Percentiles rank a stretch among this genome's conserved stretches.
These are phyloP conservation scores for Colletotrichum cereale DNA, from an alignment of 2,329 filamentous ascomycete species.

Conservation along the genomic window DNA sequence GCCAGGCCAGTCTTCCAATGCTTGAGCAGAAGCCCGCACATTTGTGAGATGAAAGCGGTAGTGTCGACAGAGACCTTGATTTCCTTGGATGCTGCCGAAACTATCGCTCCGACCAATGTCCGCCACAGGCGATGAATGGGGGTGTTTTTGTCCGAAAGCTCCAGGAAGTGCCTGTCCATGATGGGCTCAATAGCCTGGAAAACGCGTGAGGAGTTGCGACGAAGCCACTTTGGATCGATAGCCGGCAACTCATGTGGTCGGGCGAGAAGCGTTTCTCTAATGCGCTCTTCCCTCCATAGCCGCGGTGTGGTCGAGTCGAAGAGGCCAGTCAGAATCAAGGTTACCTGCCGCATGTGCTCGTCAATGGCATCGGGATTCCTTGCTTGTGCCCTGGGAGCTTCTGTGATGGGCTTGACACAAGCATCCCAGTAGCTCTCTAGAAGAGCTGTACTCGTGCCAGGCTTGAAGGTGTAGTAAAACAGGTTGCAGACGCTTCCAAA, in stretches of 20 bases:
- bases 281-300: conserved; percentile 81
- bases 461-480: conserved; percentile 85
- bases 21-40: conserved; percentile 76
- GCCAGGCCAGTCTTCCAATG: conserved; percentile 75
- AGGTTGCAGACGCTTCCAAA: conserved; percentile 83
- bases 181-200: conserved; percentile 72
- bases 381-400: conserved; percentile 47
- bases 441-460: conserved; percentile 73
- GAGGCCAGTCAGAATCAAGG: conserved; percentile 78
- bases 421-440: conserved; percentile 84
- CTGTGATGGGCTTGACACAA: conserved; percentile 72
- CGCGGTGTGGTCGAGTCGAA: conserved; percentile 70
- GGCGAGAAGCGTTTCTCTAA: conserved; percentile 69
- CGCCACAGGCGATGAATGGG: conserved; percentile 68
- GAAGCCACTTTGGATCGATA: conserved; percentile 88
- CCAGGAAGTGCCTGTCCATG: conserved; percentile 71
- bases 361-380: conserved; percentile 54
- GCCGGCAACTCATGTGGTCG: conserved; percentile 82
- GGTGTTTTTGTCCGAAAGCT: conserved; percentile 72
- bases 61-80: conserved; percentile 90
- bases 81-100: conserved; percentile 82
- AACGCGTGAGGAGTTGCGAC: conserved; percentile 76
- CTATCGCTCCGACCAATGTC: conserved; percentile 71
- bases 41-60: conserved; percentile 79
- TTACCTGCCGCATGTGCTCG: conserved; percentile 70